A percentile compares a stretch with the other conserved stretches of the same genome.
These are phyloP conservation scores for Musa acuminata DNA, from an alignment of 176 grass and related monocot genomes.

Conservation along the genomic window DNA sequence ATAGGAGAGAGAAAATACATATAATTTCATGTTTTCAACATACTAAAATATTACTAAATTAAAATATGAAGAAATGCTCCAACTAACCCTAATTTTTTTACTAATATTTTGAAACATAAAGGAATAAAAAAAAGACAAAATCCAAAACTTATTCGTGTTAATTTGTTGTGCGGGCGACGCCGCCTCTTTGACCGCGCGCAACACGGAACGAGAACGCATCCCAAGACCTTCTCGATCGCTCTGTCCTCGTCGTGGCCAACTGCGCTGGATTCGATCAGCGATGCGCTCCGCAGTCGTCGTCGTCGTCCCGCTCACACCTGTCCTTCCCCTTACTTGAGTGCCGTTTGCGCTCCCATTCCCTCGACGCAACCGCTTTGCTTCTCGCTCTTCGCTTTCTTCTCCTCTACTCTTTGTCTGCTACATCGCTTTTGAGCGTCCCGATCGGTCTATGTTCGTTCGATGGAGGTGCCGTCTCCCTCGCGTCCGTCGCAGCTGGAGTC, in stretches of 20 bases:
- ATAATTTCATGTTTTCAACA: too few relatives aligned
- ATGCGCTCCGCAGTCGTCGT: not conserved
- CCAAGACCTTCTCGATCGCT: not conserved
- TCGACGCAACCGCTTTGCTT: not conserved
- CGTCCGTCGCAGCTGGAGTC: slow-evolving; percentile 30
- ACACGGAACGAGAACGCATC: not conserved
- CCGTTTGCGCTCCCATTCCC: not conserved
- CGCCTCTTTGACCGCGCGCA: not conserved
- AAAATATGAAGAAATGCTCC: too few relatives aligned
- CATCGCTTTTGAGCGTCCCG: not conserved
- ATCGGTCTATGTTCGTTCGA: not conserved
- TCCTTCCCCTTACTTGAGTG: not conserved
- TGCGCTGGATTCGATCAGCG: not conserved
- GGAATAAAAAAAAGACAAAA: too few relatives aligned
- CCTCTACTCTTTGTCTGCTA: not conserved
- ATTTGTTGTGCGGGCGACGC: not conserved
- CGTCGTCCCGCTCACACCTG: not conserved
- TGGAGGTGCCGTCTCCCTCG: not conserved
- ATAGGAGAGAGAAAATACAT: too few relatives aligned
- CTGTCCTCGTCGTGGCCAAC: not conserved
- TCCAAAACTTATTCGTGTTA: too few relatives aligned
- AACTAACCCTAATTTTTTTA: too few relatives aligned
- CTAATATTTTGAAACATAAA: too few relatives aligned
- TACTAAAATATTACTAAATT: too few relatives aligned
- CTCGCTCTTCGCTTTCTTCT: not conserved